phyloP scores from a whole-genome alignment of 306 rosid genomes.

The Cucumis melo region DNA sequence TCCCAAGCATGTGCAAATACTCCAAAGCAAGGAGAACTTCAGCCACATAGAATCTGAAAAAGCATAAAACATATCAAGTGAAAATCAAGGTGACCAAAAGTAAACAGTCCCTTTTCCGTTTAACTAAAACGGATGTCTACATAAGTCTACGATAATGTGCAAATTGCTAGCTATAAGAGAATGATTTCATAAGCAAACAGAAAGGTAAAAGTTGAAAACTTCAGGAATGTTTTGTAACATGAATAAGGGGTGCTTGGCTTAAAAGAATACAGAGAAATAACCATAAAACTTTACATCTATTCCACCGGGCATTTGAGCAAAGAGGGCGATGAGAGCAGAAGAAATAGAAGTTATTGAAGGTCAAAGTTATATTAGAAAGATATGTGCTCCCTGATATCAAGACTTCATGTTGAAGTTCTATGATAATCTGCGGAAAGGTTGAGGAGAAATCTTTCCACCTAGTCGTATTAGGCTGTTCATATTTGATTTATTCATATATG shows the following conservation, averaged over 20 bases:
- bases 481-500: not conserved
- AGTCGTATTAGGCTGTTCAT: not conserved
- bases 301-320: not conserved
- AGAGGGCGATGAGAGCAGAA: not conserved
- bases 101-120: not conserved
- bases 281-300: not conserved
- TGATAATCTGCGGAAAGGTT: not conserved
- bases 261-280: not conserved
- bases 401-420: not conserved
- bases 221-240: not conserved
- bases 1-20: constrained; percentile 97
- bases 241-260: not conserved
- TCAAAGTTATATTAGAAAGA: not conserved
- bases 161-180: not conserved
- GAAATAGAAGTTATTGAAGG: not conserved
- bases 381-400: not conserved
- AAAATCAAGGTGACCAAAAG: not conserved
- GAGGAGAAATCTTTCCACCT: not conserved
- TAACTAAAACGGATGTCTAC: not conserved
- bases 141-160: not conserved
- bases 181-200: not conserved
- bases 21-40: constrained; percentile 98
- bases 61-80: not conserved
- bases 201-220: not conserved
- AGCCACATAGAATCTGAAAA: constrained; percentile 86